Percentiles rank a stretch among this genome's conserved stretches.
phyloP scores from a whole-genome alignment of 139 green algal genomes.

The Microglena sp. region DNA sequence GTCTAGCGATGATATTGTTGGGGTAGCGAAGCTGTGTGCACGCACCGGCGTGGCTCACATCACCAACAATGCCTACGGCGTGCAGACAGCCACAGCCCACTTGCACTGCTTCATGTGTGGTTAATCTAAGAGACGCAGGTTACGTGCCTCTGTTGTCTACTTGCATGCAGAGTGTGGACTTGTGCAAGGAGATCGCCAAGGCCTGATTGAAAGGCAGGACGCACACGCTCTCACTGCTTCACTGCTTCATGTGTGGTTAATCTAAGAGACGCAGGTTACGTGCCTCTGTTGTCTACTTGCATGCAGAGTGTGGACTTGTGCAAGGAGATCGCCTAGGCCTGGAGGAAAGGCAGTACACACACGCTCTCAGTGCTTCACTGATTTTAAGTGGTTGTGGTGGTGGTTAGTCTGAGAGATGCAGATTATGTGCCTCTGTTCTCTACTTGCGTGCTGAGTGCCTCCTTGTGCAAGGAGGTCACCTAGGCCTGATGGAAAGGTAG shows the following conservation, averaged over 20 bases:
- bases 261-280: too few species aligned
- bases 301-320: constrained; percentile 65
- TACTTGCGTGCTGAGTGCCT: constrained; percentile 67
- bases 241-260: too few species aligned
- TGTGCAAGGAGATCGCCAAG: constrained; percentile 26
- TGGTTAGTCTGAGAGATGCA: too few species aligned
- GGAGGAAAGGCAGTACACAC: constrained; percentile 6
- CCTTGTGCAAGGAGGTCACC: constrained; percentile 28
- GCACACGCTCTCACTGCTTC: background rate
- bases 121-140: too few species aligned
- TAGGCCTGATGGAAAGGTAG: constrained; percentile 23
- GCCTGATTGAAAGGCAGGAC: constrained; percentile 14
- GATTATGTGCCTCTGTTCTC: too few species aligned
- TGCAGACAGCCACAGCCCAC: constrained; percentile 68
- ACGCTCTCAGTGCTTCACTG: background rate
- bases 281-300: too few species aligned
- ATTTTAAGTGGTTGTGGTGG: too few species aligned
- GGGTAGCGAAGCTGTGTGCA: constrained; percentile 71
- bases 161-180: constrained; percentile 69
- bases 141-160: too few species aligned
- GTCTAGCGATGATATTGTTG: too few species aligned
- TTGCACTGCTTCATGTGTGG: too few species aligned
- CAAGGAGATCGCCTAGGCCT: constrained; percentile 16
- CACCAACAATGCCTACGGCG: constrained; percentile 97
- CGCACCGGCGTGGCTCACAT: constrained; percentile 65